Conservation (phyloP, 192 early-diverging fungal species). For the Podila epicladia region DNA sequence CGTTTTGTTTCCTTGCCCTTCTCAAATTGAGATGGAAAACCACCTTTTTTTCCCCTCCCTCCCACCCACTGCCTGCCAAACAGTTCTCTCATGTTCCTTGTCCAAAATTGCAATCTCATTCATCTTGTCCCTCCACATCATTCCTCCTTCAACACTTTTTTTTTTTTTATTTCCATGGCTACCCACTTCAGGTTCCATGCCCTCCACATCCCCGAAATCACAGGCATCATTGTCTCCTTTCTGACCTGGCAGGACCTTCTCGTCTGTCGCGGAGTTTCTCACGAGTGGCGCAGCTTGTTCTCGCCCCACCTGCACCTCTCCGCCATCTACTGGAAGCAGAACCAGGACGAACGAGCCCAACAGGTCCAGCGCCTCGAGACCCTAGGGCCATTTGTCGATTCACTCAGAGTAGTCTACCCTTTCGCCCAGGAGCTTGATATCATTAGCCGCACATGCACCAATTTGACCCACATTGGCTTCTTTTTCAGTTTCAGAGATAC, state of each 20-base stretch:
- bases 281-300: neutral
- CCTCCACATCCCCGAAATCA: conserved; percentile 1
- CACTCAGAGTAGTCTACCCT: neutral
- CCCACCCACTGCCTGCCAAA: no score
- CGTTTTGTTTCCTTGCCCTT: no score
- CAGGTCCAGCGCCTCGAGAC: neutral
- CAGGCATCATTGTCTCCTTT: neutral
- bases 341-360: neutral
- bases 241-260: conserved; percentile 1
- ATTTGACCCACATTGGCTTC: neutral
- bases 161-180: no score
- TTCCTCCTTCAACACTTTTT: no score
- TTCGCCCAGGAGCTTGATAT: neutral
- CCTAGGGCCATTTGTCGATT: neutral
- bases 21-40: no score
- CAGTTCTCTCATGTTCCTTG: no score
- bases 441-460: neutral
- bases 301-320: neutral
- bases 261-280: neutral
- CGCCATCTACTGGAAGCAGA: neutral
- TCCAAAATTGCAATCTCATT: no score
- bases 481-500: neutral
- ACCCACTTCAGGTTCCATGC: neutral
- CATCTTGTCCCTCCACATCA: no score
- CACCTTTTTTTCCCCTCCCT: no score